Evolutionary conservation across 768 basidiomycete species (phyloP).

Genomic region (Leccinellum luteum): DNA sequence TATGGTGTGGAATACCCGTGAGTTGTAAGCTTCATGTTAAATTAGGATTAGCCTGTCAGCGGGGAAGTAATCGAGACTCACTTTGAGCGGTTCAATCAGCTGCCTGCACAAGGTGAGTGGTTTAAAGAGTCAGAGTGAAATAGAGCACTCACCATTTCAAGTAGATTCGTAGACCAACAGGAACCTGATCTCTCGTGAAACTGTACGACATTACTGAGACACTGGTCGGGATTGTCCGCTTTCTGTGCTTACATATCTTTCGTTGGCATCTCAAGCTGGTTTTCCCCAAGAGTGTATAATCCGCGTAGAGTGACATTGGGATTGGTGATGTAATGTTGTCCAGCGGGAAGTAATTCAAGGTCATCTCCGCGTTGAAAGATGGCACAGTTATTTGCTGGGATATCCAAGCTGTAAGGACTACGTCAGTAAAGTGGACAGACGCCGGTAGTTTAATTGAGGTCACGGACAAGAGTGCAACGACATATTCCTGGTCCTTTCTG

Average conservation of each 20-base stretch:
- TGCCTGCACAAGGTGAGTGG: constrained; percentile 35
- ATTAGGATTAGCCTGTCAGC: constrained; percentile 38
- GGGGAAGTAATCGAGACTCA: constrained; percentile 7
- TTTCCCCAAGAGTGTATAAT: constrained; percentile 77
- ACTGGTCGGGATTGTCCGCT: background rate
- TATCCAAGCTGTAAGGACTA: constrained; percentile 55
- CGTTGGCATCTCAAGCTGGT: constrained; percentile 83
- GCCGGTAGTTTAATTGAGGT: background rate
- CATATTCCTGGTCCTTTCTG: constrained; percentile 54
- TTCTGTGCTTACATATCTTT: constrained; percentile 67
- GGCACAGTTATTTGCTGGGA: constrained; percentile 85
- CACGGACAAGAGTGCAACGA: constrained; percentile 74
- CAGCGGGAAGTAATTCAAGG: constrained; percentile 72
- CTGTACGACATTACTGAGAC: constrained; percentile 31
- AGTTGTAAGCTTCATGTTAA: constrained; percentile 57
- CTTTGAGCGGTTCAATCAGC: constrained; percentile 49
- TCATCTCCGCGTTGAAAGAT: constrained; percentile 82
- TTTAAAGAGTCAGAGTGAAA: background rate
- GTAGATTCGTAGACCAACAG: constrained; percentile 80
- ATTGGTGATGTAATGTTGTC: constrained; percentile 82
- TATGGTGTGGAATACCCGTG: constrained; percentile 86
- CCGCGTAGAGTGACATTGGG: constrained; percentile 81
- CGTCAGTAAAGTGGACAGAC: background rate
- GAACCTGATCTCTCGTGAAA: constrained; percentile 85
- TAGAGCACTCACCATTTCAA: constrained; percentile 60